These are phyloP conservation scores for Daldinia caldariorum DNA, from an alignment of 495 filamentous ascomycete genomes.

Conservation along the genomic window DNA sequence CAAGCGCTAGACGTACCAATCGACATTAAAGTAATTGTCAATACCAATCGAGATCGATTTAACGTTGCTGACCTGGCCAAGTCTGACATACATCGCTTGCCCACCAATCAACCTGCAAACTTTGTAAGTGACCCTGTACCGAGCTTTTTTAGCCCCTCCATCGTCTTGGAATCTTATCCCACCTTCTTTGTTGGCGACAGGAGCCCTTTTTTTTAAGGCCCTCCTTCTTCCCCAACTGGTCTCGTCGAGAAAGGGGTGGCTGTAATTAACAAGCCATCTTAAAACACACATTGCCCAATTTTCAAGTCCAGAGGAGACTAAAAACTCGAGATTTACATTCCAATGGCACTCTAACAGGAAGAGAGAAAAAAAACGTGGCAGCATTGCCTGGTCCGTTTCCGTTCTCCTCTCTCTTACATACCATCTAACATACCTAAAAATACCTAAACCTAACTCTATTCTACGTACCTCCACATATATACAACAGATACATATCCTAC, in stretches of 20 bases:
- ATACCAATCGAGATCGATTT: constrained; percentile 40
- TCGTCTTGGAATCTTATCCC: constrained; percentile 12
- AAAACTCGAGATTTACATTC: constrained; percentile 15
- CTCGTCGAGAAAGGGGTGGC: constrained; percentile 2
- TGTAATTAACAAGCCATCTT: constrained; percentile 13
- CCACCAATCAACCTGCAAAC: constrained; percentile 34
- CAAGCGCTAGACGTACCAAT: constrained; percentile 22
- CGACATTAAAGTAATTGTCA: background rate
- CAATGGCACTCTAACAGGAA: constrained; percentile 39
- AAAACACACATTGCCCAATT: background rate
- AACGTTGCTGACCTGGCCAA: constrained; percentile 34
- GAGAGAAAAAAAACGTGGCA: constrained; percentile 29
- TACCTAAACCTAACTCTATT: background rate
- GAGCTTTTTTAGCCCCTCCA: constrained; percentile 35
- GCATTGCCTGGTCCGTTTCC: constrained; percentile 33
- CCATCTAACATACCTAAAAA: background rate
- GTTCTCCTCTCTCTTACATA: constrained; percentile 12
- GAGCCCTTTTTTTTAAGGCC: background rate
- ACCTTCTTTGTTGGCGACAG: constrained; percentile 14
- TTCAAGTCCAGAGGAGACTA: constrained; percentile 25
- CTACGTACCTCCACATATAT: no score
- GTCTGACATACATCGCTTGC: constrained; percentile 32
- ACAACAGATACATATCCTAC: constrained; percentile 1
- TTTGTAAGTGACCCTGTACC: constrained; percentile 37
- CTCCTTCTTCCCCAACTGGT: constrained; percentile 12